These are phyloP conservation scores for Starmerella etchellsii DNA, from an alignment of 805 yeast genomes.

Conservation along the genomic window DNA sequence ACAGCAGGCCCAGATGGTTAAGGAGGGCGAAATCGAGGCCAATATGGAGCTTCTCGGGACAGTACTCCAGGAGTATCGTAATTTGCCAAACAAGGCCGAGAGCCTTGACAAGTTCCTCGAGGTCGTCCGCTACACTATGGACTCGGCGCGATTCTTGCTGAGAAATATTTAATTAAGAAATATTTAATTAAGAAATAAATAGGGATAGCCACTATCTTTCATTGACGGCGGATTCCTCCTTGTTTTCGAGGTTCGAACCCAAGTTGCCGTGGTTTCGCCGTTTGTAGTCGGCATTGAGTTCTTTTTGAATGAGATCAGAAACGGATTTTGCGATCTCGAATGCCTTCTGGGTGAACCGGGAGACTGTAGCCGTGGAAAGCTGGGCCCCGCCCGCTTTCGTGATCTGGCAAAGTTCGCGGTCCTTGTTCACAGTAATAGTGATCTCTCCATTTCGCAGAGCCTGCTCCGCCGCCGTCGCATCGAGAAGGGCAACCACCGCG, in stretches of 20 bases:
- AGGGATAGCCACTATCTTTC: background rate
- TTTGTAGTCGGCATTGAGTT: slow-evolving; percentile 43
- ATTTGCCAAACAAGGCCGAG: slow-evolving; percentile 20
- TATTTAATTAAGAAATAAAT: background rate
- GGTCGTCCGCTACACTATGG: slow-evolving; percentile 43
- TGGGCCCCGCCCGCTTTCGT: slow-evolving; percentile 84
- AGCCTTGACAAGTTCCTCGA: slow-evolving; percentile 49
- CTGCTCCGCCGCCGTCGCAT: slow-evolving; percentile 70
- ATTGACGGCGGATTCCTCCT: slow-evolving; percentile 17
- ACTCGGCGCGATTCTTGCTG: slow-evolving; percentile 22
- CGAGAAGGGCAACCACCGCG: slow-evolving; percentile 31
- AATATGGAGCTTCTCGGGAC: slow-evolving; percentile 33
- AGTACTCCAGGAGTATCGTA: slow-evolving; percentile 31
- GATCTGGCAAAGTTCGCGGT: slow-evolving; percentile 81
- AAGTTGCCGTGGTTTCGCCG: slow-evolving; percentile 34
- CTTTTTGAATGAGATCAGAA: slow-evolving; percentile 49
- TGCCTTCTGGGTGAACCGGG: slow-evolving; percentile 60
- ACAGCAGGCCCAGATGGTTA: slow-evolving; percentile 11
- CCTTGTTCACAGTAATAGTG: slow-evolving; percentile 78
- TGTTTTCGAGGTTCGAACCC: slow-evolving; percentile 22
- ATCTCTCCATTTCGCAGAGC: slow-evolving; percentile 60
- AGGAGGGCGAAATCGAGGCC: slow-evolving; percentile 43
- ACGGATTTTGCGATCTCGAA: slow-evolving; percentile 46
- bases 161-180: slow-evolving; percentile 5
- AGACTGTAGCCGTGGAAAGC: slow-evolving; percentile 54